Conservation (phyloP, 495 filamentous ascomycete genomes). For the Xylaria telfairii region DNA sequence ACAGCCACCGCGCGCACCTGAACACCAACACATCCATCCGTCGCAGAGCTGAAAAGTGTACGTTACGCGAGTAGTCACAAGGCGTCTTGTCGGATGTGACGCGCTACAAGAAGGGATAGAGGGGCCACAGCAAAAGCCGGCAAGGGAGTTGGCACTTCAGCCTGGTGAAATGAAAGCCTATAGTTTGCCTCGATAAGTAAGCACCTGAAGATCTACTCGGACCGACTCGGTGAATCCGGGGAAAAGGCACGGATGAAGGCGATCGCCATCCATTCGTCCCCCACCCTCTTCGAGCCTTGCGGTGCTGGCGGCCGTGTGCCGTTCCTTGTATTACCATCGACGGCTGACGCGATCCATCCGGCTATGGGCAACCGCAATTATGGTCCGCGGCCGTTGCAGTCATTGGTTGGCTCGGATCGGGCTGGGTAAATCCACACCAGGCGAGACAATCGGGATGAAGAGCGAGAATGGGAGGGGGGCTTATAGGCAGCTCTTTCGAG, state of each 20-base stretch:
- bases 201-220: background rate
- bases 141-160: background rate
- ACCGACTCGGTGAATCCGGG: slow-evolving; percentile 1
- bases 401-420: background rate
- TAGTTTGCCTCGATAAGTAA: background rate
- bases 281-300: background rate
- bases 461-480: background rate
- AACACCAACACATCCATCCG: background rate
- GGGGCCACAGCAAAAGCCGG: background rate
- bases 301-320: background rate
- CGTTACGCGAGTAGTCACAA: background rate
- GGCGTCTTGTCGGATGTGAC: slow-evolving; percentile 2
- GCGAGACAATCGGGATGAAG: background rate
- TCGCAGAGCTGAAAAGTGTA: background rate
- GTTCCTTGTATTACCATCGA: background rate
- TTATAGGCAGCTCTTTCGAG: background rate
- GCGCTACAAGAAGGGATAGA: background rate
- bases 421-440: slow-evolving; percentile 5
- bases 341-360: background rate
- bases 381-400: background rate
- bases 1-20: background rate
- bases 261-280: background rate
- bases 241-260: background rate
- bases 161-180: background rate
- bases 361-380: background rate